Conservation (phyloP, 2,329 filamentous ascomycete genomes). For the Colletotrichum spinosum region DNA sequence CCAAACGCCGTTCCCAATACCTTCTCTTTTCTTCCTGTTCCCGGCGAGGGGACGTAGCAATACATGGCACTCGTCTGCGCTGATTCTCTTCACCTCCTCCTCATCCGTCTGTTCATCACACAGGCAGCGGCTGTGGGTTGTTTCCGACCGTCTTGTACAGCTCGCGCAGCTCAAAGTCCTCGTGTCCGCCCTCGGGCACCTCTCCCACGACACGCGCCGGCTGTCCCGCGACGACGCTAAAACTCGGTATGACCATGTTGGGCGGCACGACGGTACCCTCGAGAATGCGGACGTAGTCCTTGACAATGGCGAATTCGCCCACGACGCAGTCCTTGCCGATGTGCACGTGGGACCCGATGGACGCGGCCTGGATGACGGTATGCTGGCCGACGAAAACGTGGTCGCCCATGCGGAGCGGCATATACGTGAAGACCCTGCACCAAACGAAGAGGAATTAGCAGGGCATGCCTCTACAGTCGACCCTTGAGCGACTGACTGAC, state of each 20-base stretch:
- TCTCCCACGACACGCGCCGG: conserved; percentile 86
- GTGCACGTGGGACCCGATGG: conserved; percentile 86
- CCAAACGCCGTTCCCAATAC: conserved; percentile 17
- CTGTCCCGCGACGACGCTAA: conserved; percentile 87
- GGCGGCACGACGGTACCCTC: conserved; percentile 86
- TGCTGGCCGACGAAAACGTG: conserved; percentile 89
- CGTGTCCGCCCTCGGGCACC: conserved; percentile 76
- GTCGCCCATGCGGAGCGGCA: conserved; percentile 92
- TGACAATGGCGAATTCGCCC: conserved; percentile 89
- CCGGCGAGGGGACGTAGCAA: no score
- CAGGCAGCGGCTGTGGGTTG: conserved; percentile 51
- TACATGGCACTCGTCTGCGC: not conserved
- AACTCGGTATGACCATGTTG: conserved; percentile 92
- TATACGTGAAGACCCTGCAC: conserved; percentile 75
- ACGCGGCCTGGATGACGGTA: conserved; percentile 84
- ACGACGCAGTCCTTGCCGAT: conserved; percentile 83
- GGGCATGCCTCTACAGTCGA: no score
- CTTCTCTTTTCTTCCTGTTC: not conserved
- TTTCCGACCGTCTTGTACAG: conserved; percentile 75
- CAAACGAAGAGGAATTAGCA: rapidly evolving
- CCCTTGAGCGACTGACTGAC: conserved; percentile 42
- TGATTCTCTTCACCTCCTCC: not conserved
- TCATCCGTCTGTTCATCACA: not conserved
- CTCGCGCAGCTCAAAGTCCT: conserved; percentile 73
- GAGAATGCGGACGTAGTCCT: conserved; percentile 90